Evolutionary conservation across 164 flowering plant genomes (phyloP), one percentile per base, ranked within the genome.

Genomic region (Buxus sempervirens): DNA sequence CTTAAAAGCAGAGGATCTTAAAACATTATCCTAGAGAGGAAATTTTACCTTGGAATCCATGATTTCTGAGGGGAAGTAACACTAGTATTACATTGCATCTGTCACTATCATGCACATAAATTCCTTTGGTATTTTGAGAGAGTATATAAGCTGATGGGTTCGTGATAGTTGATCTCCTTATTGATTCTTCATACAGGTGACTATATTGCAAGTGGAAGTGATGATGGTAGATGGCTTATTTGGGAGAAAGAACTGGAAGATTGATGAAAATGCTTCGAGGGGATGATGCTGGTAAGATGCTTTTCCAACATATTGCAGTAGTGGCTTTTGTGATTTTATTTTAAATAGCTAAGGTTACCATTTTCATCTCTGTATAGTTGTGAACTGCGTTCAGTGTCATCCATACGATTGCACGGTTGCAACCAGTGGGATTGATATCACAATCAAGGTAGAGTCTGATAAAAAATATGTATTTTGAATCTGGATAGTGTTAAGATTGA

Each of bases 221-320:
- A 95, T 85, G 97, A 95, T 83, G 99, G 99, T 56, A 83, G 93
- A 78, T 95, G 97, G 97, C 92, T 95, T 80, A 89, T 95, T 53
- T 95, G 99, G 99, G 97, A 95, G 73, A 95, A 92, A 81, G 63
- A 71, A 90, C 97, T 45, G 99, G 96, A 48, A 87, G 97, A 74
- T 76, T 95, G 62, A 76, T 95, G n/a, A 95, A 92, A 80, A 80
- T 92, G 88, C 96, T 95, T 72, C 77, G 78, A 66, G 99, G 99
- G 57, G 99, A 95, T 89, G 91, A 82, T 73, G 76, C 88, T 75
- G 99, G 99, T 92, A 85, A 65, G 64, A 53, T 14, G 24, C 25
- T 26, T 60, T 25, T 16, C 65, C 63, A 21, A 49, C 23, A 65
- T 32, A 32, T 32, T 74, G 66, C 48, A 12, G 23, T 21, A 0